Evolutionary conservation across 352 stramenopile genomes (phyloP).

Genomic region (Peronosclerospora sorghi): DNA sequence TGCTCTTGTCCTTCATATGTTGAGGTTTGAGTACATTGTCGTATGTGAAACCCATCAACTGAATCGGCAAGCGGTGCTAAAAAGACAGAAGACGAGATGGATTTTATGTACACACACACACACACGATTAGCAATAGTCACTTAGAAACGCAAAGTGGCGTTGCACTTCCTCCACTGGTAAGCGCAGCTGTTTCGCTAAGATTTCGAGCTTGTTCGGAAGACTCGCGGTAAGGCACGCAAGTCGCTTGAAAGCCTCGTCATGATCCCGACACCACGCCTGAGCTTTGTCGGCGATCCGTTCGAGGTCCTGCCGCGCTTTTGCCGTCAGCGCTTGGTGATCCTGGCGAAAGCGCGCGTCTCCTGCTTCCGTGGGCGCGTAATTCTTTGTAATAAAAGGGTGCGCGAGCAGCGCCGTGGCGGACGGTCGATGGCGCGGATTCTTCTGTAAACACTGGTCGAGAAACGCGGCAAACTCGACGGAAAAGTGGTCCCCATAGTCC

Average conservation of each 20-base stretch:
- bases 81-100: background rate
- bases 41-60: slow-evolving; percentile 5
- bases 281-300: slow-evolving; percentile 36
- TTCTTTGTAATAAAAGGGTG: slow-evolving; percentile 66
- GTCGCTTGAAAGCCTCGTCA: slow-evolving; percentile 23
- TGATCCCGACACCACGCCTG: slow-evolving; percentile 47
- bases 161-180: slow-evolving; percentile 40
- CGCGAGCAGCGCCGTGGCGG: slow-evolving; percentile 38
- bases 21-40: slow-evolving; percentile 8
- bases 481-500: slow-evolving; percentile 58
- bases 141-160: slow-evolving; percentile 48
- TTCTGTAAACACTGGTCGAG: slow-evolving; percentile 72
- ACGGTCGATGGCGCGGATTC: slow-evolving; percentile 51
- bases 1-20: slow-evolving; percentile 1
- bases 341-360: slow-evolving; percentile 10
- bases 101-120: too few species aligned
- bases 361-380: slow-evolving; percentile 26
- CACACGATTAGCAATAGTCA: slow-evolving; percentile 14
- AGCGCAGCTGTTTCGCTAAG: slow-evolving; percentile 35
- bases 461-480: slow-evolving; percentile 62
- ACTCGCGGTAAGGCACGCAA: slow-evolving; percentile 12
- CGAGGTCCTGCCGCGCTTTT: slow-evolving; percentile 29
- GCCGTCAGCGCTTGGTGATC: slow-evolving; percentile 10
- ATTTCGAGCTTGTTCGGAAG: slow-evolving; percentile 25
- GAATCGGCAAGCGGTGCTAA: too few species aligned